Evolutionary conservation across 768 basidiomycete genomes (phyloP), one percentile per base, ranked within the genome.

Genomic region (Russula lepida): DNA sequence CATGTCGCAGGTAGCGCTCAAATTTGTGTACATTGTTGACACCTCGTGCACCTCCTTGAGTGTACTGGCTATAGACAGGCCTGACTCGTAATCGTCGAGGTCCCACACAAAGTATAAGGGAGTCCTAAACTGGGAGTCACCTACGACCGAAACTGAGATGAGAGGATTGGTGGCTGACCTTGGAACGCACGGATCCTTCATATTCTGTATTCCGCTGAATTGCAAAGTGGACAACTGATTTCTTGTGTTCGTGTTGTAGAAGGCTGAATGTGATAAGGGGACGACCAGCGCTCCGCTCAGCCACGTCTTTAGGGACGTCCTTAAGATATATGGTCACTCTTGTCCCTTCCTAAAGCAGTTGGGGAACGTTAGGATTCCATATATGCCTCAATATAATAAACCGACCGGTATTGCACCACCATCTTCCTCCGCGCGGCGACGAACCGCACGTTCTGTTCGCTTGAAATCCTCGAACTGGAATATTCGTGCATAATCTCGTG

Each of bases 21-120:
- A 88, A 95, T 69, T 98, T 99, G 79, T 98, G 95, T 2, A 97
- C 93, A 68, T 98, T 98, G 78, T 99, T 99, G 46, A 84, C 79
- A 12, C 94, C 93, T 71, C 87, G 90, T 17, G 89, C 91, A 19
- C 93, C 93, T 13, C 93, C 94, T 7, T 85, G 82, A 3, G 89
- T 86, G 67, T 95, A 92, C 68, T 97, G 93, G 66, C 93, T 95
- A 75, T 89, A 99, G 33, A 95, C 74, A 0, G 97, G 97, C 65
- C 87, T 90, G 44, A 94, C 85, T 21, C 78, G 79, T 66, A 97
- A 78, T 46, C 94, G 83, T 47, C 95, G 84, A 12, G 93, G 89
- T 2, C 95, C 97, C 27, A 93, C 83, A 69, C 90, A 93, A 6
- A 99, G 76, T 43, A 97, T 79, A 58, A 98, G 77, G 1, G 92